Evolutionary conservation across 352 stramenopile genomes (phyloP).

Genomic region (Phytophthora citricola): DNA sequence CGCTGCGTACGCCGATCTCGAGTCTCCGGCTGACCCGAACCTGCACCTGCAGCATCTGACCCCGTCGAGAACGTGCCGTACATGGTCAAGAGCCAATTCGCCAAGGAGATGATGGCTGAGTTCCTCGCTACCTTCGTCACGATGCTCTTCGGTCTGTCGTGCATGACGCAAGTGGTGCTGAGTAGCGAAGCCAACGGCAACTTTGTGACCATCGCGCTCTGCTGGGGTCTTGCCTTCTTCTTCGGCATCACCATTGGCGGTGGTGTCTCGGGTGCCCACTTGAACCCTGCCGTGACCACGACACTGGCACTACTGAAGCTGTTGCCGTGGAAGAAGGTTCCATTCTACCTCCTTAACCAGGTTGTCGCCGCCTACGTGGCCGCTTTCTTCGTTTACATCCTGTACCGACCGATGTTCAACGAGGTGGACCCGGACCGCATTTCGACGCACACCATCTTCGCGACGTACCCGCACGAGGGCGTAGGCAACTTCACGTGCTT

Average conservation of each 20-base stretch:
- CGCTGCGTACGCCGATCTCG: conserved; percentile 24
- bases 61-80: conserved; percentile 27
- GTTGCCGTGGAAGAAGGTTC: conserved; percentile 43
- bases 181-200: conserved; percentile 23
- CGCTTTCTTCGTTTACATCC: conserved; percentile 37
- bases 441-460: conserved; percentile 41
- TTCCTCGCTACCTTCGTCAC: conserved; percentile 37
- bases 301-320: conserved; percentile 36
- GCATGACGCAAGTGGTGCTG: conserved; percentile 28
- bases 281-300: conserved; percentile 38
- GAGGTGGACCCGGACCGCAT: conserved; percentile 42
- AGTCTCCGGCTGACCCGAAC: conserved; percentile 14
- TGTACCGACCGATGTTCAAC: conserved; percentile 49
- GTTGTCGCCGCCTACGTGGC: conserved; percentile 38
- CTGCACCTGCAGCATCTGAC: conserved; percentile 26
- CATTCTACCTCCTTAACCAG: conserved; percentile 42
- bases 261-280: conserved; percentile 41
- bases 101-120: conserved; percentile 46
- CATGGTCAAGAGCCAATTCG: conserved; percentile 47
- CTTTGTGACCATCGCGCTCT: conserved; percentile 44
- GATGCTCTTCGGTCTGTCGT: conserved; percentile 34
- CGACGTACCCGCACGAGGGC: conserved; percentile 38
- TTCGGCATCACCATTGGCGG: conserved; percentile 40
- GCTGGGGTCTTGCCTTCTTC: conserved; percentile 51
- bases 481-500: conserved; percentile 46